Evolutionary conservation across 768 basidiomycete species (phyloP).

Genomic region (Filobasidium wieringae): DNA sequence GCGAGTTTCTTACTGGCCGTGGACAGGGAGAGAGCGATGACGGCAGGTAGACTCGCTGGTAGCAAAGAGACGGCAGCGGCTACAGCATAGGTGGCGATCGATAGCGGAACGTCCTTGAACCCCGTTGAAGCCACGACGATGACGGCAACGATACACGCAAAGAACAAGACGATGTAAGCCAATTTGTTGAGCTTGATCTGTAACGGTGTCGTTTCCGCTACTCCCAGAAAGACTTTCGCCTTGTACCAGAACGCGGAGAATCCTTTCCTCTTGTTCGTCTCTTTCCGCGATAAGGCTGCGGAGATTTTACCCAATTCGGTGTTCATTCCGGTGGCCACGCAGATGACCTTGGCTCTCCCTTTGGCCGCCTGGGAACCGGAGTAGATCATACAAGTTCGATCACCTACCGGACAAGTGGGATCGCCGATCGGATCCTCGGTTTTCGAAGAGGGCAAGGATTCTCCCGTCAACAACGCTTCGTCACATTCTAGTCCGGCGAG

Average conservation of each 20-base stretch:
- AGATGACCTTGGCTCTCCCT: slow-evolving; percentile 47
- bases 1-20: slow-evolving; percentile 49
- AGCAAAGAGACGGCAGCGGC: slow-evolving; percentile 40
- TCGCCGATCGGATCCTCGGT: slow-evolving; percentile 27
- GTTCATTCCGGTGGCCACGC: slow-evolving; percentile 46
- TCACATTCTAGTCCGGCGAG: slow-evolving; percentile 45
- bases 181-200: slow-evolving; percentile 43
- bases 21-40: slow-evolving; percentile 51
- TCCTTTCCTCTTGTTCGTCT: slow-evolving; percentile 27
- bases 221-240: slow-evolving; percentile 42
- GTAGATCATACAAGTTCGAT: slow-evolving; percentile 35
- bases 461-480: slow-evolving; percentile 49
- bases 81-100: slow-evolving; percentile 40
- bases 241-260: slow-evolving; percentile 47
- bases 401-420: slow-evolving; percentile 15
- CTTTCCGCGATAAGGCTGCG: slow-evolving; percentile 38
- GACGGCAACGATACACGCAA: slow-evolving; percentile 35
- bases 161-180: slow-evolving; percentile 37
- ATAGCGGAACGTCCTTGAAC: slow-evolving; percentile 33
- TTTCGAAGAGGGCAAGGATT: slow-evolving; percentile 46
- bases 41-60: slow-evolving; percentile 43
- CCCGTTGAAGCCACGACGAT: slow-evolving; percentile 40
- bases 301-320: slow-evolving; percentile 45
- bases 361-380: slow-evolving; percentile 43
- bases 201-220: slow-evolving; percentile 42